Base-by-base conservation (phyloP, 768 basidiomycete genomes). In the Lenzites betulinus region DNA sequence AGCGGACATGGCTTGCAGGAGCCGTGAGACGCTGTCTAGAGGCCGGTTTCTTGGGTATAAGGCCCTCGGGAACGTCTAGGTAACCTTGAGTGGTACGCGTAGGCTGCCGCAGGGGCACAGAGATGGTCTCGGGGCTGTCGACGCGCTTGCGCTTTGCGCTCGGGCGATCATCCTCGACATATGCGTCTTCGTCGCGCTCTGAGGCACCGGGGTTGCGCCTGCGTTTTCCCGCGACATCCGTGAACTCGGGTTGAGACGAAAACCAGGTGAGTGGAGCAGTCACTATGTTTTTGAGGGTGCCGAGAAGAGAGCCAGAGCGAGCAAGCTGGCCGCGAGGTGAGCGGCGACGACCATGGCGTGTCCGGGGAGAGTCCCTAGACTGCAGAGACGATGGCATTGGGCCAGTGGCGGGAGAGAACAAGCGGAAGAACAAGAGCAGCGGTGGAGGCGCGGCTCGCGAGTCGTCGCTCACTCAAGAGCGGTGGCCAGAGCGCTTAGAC, bases 271-370 rank as follows among this genome's bases (percentile, higher is more conserved):
- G 64, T 15, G 71, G 74, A 33, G 70, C 64, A 33, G 73, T 66
- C 42, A 75, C 66, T 62, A 75, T 62, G 64, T 67, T 74, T 69
- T 75, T 75, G 41, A 76, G 57, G 22, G 74, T 64, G 33, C 73
- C 71, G 56, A 76, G 60, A 54, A 75, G 62, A 18, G 75, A 75
- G 54, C 62, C 50, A 1, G 72, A 66, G 49, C 71, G 70, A 38
- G 64, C 30, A 47, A 71, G 62, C 26, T 54, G 69, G 58, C 54
- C 63, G 41, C 61, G 53, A 30, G 51, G 41, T 23, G 59, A 42
- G 28, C 49, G 51, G 16, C 65, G 62, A 41, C 62, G 56, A 18
- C 47, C 55, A 56, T 63, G 59, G 18, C 41, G 52, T 39, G 46
- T 52, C 30, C 62, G 56, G 12, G 62, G 54, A 3, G 59, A 63